phyloP scores from a whole-genome alignment of 2,329 filamentous ascomycete genomes.

The Escovopsis sp. region DNA sequence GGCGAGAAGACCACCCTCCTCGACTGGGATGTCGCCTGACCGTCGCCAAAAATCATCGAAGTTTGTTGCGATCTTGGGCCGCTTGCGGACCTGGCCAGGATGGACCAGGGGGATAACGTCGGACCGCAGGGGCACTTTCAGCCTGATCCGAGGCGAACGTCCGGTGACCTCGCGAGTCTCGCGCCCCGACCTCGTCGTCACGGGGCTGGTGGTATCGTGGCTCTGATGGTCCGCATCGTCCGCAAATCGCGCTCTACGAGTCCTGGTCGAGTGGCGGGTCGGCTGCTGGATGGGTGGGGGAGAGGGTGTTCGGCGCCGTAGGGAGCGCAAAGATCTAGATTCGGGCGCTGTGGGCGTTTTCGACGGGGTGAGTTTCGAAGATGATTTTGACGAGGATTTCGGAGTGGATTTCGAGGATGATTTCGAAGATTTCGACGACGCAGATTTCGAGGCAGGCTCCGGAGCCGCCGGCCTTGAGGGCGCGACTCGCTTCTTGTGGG shows the following conservation, averaged over 20 bases:
- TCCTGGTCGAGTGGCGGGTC: slow-evolving; percentile 25
- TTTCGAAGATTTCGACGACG: too few species aligned
- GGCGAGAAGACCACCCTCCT: slow-evolving; percentile 40
- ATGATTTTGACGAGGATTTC: too few species aligned
- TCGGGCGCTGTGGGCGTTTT: slow-evolving; percentile 14
- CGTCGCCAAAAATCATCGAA: slow-evolving; percentile 43
- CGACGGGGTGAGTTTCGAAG: too few species aligned
- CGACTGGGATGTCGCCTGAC: slow-evolving; percentile 35
- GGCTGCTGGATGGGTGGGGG: slow-evolving; percentile 20
- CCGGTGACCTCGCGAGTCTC: slow-evolving; percentile 11
- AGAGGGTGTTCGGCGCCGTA: slow-evolving; percentile 26
- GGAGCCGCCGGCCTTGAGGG: slow-evolving; percentile 12
- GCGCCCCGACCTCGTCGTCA: slow-evolving; percentile 4
- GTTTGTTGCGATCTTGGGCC: slow-evolving; percentile 34
- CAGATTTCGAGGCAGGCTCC: slow-evolving; percentile 16
- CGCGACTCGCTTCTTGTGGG: slow-evolving; percentile 12
- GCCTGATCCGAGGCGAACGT: slow-evolving; percentile 30
- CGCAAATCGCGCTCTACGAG: slow-evolving; percentile 26
- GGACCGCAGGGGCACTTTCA: slow-evolving; percentile 24
- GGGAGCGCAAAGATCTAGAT: slow-evolving; percentile 16
- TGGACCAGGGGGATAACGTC: slow-evolving; percentile 40
- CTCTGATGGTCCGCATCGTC: slow-evolving; percentile 11
- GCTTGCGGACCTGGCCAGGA: slow-evolving; percentile 39
- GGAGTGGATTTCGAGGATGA: too few species aligned
- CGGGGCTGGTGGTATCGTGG: slow-evolving; percentile 5